Evolutionary conservation across 164 flowering plant genomes (phyloP).

Genomic region (Pachysandra terminalis): DNA sequence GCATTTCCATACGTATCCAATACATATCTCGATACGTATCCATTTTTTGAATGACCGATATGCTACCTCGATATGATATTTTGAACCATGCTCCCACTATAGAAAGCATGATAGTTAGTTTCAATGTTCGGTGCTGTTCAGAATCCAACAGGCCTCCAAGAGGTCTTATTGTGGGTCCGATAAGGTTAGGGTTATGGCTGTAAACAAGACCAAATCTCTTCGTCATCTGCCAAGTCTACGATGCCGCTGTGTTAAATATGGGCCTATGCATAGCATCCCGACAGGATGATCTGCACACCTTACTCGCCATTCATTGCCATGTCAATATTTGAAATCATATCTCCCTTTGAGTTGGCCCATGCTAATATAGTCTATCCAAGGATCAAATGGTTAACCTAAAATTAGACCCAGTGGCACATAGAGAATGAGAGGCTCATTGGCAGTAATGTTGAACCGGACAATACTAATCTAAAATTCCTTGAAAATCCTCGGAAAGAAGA

Average conservation of each 20-base stretch:
- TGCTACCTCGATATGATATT: too few species aligned
- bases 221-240: conserved; percentile 71
- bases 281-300: conserved; percentile 83
- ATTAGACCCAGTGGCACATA: conserved; percentile 68
- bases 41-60: too few species aligned
- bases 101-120: conserved; percentile 56
- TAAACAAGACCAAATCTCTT: conserved; percentile 87
- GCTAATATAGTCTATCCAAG: conserved; percentile 88
- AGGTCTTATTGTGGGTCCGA: conserved; percentile 51
- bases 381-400: conserved; percentile 76
- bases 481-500: conserved; percentile 68
- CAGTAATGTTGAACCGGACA: conserved; percentile 88
- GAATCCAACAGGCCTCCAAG: conserved; percentile 73
- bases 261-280: conserved; percentile 98
- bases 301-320: conserved; percentile 82
- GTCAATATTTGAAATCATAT: conserved; percentile 73
- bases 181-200: conserved; percentile 69
- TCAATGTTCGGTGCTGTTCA: conserved; percentile 64
- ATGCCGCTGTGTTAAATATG: conserved; percentile 92
- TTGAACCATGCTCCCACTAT: conserved; percentile 35
- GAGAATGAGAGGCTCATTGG: conserved; percentile 86
- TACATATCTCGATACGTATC: too few species aligned
- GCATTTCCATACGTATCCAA: too few species aligned
- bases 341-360: conserved; percentile 98
- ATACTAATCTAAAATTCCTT: conserved; percentile 95